A percentile compares a stretch with the other conserved stretches of the same genome.
Conservation (phyloP, 768 basidiomycete species). For the Boletellus ananas region DNA sequence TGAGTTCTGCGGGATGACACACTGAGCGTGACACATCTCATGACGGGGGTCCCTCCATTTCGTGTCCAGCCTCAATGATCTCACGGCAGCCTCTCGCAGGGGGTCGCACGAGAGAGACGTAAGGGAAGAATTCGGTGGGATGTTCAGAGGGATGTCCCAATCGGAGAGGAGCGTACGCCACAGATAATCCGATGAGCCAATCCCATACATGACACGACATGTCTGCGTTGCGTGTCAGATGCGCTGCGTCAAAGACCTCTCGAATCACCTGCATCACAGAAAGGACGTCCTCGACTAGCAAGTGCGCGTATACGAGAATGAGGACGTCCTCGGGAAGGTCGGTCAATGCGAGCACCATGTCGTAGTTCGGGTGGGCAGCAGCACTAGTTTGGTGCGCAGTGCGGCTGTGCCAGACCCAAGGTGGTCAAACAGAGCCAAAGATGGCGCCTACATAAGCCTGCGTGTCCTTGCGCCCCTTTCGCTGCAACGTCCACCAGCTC, state of each 20-base stretch:
- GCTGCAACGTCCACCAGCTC: slow-evolving; percentile 20
- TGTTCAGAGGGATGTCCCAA: slow-evolving; percentile 39
- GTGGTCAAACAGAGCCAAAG: slow-evolving; percentile 30
- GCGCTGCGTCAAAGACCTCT: background rate
- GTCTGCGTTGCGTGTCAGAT: slow-evolving; percentile 39
- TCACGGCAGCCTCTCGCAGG: slow-evolving; percentile 40
- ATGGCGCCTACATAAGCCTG: slow-evolving; percentile 25
- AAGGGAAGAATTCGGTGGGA: slow-evolving; percentile 33
- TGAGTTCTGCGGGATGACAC: slow-evolving; percentile 33
- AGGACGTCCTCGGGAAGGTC: slow-evolving; percentile 42
- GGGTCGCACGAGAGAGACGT: slow-evolving; percentile 36
- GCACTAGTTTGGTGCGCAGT: background rate
- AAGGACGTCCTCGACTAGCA: slow-evolving; percentile 42
- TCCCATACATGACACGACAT: slow-evolving; percentile 57
- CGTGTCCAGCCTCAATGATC: slow-evolving; percentile 45
- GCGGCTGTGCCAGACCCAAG: slow-evolving; percentile 2
- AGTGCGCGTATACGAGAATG: slow-evolving; percentile 32
- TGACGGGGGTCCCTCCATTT: slow-evolving; percentile 45
- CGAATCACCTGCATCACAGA: slow-evolving; percentile 45
- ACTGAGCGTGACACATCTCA: slow-evolving; percentile 34
- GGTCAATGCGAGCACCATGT: slow-evolving; percentile 22
- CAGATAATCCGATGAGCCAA: slow-evolving; percentile 47
- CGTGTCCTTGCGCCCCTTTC: slow-evolving; percentile 29
- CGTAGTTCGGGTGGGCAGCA: background rate
- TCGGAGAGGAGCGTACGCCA: slow-evolving; percentile 44